Base-by-base conservation (phyloP, 2,329 filamentous ascomycete species). In the Lecanosticta acicola region DNA sequence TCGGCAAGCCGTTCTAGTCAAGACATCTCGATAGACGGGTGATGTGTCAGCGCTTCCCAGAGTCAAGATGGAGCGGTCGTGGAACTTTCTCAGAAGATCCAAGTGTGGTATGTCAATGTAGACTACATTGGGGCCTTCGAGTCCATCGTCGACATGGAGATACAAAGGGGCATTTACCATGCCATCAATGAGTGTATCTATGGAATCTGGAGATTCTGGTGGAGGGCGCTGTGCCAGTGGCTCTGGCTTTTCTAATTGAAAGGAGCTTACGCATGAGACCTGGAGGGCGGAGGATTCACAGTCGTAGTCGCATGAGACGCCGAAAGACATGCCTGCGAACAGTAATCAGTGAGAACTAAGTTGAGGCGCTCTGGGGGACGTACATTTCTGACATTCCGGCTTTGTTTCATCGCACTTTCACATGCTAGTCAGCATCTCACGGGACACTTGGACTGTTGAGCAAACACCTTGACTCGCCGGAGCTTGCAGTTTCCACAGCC, bases 401-500 rank as follows among this genome's bases (percentile, higher is more conserved):
- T 67, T 72, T 2, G 55, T 52, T 55, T 80, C 77, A 54, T 80
- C 78, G 50, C 77, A 81, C 75, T 78, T 42, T 17, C 17, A 29
- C 29, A 46, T 14, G 35, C 34, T 29, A 19, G 36, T 43, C 14
- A 50, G 34, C 32, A 17, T n/a, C n/a, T n/a, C n/a, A n/a, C n/a
- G n/a, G n/a, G n/a, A n/a, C n/a, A n/a, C n/a, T n/a, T n/a, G n/a
- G n/a, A n/a, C n/a, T n/a, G n/a, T n/a, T n/a, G n/a, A n/a, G n/a
- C n/a, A n/a, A n/a, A n/a, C 59, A 73, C 75, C 66, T 79, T 79
- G 39, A 78, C 68, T 42, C 72, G 67, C 26, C 75, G 66, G 16
- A 78, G 56, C 54, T 79, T 79, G 59, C 78, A 81, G 53, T 79
- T 80, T 2, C 69, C 70, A 52, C 77, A 80, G 1, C 77, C 77